Evolutionary conservation across 805 yeast species (phyloP), one percentile per base, ranked within the genome.

Genomic region (Pichia exigua): DNA sequence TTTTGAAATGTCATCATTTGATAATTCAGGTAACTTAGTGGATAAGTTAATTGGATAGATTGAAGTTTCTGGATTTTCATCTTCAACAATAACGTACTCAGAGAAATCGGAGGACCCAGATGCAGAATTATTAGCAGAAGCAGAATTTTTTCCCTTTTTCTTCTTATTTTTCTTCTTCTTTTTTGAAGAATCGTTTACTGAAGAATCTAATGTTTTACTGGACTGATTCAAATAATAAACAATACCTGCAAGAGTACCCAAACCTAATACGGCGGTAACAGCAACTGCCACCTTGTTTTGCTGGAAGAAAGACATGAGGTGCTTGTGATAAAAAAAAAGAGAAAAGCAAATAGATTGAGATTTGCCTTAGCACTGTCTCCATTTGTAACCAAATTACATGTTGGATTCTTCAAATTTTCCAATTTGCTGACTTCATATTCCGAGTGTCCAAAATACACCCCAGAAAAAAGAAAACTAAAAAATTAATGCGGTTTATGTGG

Each of bases 21-120:
- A 69, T 44, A 86, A 61, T 20, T 70, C 72, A 6, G 92, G 92
- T 55, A 80, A 73, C 2, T 89, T 88, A 21, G 75, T 67, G 1
- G 62, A 61, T 17, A 47, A 53, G 57, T 73, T 73, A 17, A 75
- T 73, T n/a, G 91, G 86, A 61, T 78, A 83, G 24, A 53, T 22
- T 4, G 51, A 35, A 13, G 17, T 26, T 35, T 42, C 47, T n/a
- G 30, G 56, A 21, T 54, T 54, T 32, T 49, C 48, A 8, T 54
- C 48, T 24, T 60, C 57, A 15, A 57, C 47, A 39, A 30, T 32
- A 17, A 18, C 10, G 17, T 65, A 54, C 54, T 61, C 59, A 44
- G 51, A 46, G n/a, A 12, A 28, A 3, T 28, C 30, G 30, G 30
- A 28, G 13, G 35, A 13, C 3, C 7, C 17, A 30, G 35, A 12